phyloP scores from a whole-genome alignment of 345 rosid species.

The Gossypium stocksii region DNA sequence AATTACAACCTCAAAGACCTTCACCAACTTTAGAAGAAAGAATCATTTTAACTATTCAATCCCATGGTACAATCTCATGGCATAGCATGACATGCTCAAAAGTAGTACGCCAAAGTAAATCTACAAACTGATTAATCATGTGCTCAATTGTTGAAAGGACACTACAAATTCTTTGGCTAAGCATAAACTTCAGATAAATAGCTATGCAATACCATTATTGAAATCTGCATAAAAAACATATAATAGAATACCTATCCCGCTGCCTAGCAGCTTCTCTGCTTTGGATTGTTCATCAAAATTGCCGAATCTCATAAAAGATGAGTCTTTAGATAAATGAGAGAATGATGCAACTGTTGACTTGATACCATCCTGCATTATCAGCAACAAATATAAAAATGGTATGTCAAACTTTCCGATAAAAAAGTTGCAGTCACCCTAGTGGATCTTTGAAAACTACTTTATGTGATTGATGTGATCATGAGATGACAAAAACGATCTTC shows the following conservation, averaged over 20 bases:
- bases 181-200: constrained; percentile 8
- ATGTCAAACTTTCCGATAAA: constrained; percentile 6
- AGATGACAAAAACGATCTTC: constrained; percentile 13
- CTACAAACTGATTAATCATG: background rate
- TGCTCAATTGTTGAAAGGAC: background rate
- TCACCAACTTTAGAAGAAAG: background rate
- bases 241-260: constrained; percentile 62
- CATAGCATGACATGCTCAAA: background rate
- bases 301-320: constrained; percentile 25
- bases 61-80: background rate
- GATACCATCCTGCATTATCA: constrained; percentile 64
- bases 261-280: constrained; percentile 70
- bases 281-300: constrained; percentile 47
- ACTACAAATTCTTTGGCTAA: background rate
- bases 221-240: background rate
- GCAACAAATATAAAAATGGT: constrained; percentile 9
- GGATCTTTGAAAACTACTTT: background rate
- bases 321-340: constrained; percentile 48
- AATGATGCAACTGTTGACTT: constrained; percentile 58
- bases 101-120: background rate
- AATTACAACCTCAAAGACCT: background rate
- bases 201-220: background rate
- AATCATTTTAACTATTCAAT: background rate
- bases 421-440: background rate
- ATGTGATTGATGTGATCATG: background rate